Percentiles rank a stretch among this genome's conserved stretches.
These are phyloP conservation scores for Aquilaria agallochum DNA, from an alignment of 441 rosid genomes.

Conservation along the genomic window DNA sequence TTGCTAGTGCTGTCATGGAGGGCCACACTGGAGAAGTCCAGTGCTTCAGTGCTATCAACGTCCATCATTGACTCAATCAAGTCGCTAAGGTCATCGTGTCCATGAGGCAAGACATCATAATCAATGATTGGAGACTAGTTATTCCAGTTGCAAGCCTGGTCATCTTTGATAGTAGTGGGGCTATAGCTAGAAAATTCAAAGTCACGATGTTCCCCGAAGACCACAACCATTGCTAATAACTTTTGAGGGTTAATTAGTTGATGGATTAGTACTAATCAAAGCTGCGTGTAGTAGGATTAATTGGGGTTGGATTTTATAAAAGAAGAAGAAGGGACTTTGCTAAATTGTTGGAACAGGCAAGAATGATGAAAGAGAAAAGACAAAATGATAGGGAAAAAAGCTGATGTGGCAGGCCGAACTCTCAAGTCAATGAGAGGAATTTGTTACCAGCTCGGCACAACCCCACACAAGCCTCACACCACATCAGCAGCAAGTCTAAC, in stretches of 20 bases:
- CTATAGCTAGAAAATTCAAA: constrained; percentile 37
- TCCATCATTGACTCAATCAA: constrained; percentile 59
- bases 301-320: constrained; percentile 3
- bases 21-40: not conserved
- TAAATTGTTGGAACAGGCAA: constrained; percentile 26
- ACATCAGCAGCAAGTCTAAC: too few species aligned
- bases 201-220: constrained; percentile 29
- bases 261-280: not conserved
- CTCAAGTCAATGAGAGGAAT: too few species aligned
- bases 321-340: constrained; percentile 1
- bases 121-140: constrained; percentile 62
- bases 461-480: too few species aligned
- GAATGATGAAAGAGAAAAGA: constrained; percentile 17
- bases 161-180: constrained; percentile 33
- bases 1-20: constrained; percentile 21
- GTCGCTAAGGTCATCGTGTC: constrained; percentile 50
- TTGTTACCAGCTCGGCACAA: too few species aligned
- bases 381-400: too few species aligned
- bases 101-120: constrained; percentile 47
- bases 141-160: constrained; percentile 39
- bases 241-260: not conserved
- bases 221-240: constrained; percentile 47
- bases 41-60: constrained; percentile 21
- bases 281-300: not conserved
- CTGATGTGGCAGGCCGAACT: too few species aligned